Evolutionary conservation across 441 rosid genomes (phyloP).

Genomic region (Hura crepitans): DNA sequence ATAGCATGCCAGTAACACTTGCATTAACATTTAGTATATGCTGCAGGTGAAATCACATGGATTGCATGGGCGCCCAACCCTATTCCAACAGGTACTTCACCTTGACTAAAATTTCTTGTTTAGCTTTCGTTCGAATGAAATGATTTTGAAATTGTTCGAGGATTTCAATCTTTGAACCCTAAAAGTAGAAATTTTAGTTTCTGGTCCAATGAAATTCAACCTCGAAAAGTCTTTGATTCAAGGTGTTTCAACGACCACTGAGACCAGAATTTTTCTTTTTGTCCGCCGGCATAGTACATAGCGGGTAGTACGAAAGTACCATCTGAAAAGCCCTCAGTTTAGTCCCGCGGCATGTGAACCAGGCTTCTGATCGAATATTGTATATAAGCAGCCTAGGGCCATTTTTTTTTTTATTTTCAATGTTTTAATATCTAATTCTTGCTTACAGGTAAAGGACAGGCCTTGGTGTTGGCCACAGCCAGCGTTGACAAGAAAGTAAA

Average conservation of each 20-base stretch:
- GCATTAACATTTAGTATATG: constrained; percentile 13
- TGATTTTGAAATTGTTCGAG: not conserved
- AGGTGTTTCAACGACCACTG: too few relatives aligned
- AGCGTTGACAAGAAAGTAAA: constrained; percentile 87
- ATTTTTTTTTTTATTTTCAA: not conserved
- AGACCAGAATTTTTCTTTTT: too few relatives aligned
- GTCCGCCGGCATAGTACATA: too few relatives aligned
- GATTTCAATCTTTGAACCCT: not conserved
- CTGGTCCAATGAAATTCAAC: too few relatives aligned
- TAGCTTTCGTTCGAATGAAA: not conserved
- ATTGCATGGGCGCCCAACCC: constrained; percentile 72
- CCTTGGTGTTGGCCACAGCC: constrained; percentile 61
- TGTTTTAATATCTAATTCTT: constrained; percentile 13
- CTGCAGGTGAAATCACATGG: constrained; percentile 84
- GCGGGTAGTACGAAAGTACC: too few relatives aligned
- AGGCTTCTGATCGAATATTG: too few relatives aligned
- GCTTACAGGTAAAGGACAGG: constrained; percentile 50
- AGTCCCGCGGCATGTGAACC: too few relatives aligned
- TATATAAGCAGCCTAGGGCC: not conserved
- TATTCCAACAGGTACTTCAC: constrained; percentile 49
- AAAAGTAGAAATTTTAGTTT: not conserved
- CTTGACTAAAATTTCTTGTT: not conserved
- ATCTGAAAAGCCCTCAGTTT: too few relatives aligned
- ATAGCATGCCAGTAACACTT: not conserved
- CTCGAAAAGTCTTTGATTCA: too few relatives aligned